Percentiles rank a stretch among this genome's conserved stretches.
These are phyloP conservation scores for Pugionium cornutum DNA, from an alignment of 345 rosid species.

Conservation along the genomic window DNA sequence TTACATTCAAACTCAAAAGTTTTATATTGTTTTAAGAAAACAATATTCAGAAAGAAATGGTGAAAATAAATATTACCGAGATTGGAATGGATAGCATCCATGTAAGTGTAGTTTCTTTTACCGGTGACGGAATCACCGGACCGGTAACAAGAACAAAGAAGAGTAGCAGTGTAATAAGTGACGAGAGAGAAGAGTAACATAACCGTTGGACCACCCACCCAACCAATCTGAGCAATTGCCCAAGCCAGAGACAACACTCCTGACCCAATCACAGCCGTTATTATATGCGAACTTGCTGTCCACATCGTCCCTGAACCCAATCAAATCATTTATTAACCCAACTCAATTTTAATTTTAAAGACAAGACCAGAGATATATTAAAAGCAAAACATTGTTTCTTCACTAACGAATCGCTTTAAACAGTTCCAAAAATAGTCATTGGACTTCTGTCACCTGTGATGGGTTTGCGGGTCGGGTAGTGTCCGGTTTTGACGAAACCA, in stretches of 20 bases:
- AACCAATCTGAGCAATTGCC: slow-evolving; percentile 71
- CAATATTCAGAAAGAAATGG: no score
- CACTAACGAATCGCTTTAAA: no score
- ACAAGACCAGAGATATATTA: background rate
- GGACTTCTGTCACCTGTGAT: no score
- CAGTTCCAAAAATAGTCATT: no score
- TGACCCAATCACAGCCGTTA: slow-evolving; percentile 62
- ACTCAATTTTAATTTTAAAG: background rate
- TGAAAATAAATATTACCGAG: slow-evolving; percentile 43
- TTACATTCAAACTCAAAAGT: no score
- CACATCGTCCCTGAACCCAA: slow-evolving; percentile 51
- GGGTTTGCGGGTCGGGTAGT: no score
- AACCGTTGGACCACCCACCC: slow-evolving; percentile 65
- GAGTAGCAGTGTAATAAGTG: slow-evolving; percentile 61
- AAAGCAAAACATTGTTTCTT: no score
- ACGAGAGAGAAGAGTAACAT: slow-evolving; percentile 66
- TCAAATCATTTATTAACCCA: background rate
- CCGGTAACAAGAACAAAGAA: slow-evolving; percentile 63
- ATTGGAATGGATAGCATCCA: slow-evolving; percentile 57
- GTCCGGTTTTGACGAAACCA: no score
- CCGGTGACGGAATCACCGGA: slow-evolving; percentile 57
- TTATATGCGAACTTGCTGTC: slow-evolving; percentile 55
- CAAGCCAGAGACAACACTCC: slow-evolving; percentile 70
- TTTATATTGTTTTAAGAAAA: no score
- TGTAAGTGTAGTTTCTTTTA: slow-evolving; percentile 66